Evolutionary conservation across 805 yeast species (phyloP).

Genomic region (Candida orba): DNA sequence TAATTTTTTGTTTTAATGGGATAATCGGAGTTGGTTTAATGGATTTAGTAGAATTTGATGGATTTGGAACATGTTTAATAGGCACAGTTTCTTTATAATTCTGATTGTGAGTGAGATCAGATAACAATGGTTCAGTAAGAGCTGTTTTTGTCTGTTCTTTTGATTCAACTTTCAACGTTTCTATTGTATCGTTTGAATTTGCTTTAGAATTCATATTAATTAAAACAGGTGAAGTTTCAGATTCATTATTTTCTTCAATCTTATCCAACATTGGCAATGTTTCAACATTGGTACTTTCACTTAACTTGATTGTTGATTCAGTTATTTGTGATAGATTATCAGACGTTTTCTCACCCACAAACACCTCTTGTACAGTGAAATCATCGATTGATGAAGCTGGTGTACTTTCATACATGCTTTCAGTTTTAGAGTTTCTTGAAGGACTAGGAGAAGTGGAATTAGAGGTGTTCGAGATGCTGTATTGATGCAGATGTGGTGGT

Average conservation of each 20-base stretch:
- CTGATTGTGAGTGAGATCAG: too few relatives aligned
- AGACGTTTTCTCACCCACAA: neutral
- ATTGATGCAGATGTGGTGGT: neutral
- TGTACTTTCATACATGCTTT: slow-evolving; percentile 20
- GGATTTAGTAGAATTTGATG: neutral
- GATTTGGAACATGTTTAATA: neutral
- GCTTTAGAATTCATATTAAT: neutral
- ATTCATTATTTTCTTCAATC: slow-evolving; percentile 15
- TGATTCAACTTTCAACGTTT: neutral
- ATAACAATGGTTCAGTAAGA: neutral
- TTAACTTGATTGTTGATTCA: too few relatives aligned
- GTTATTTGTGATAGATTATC: too few relatives aligned
- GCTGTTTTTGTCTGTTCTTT: neutral
- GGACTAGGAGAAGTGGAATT: slow-evolving; percentile 22
- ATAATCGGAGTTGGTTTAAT: neutral
- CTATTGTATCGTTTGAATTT: neutral
- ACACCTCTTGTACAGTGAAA: slow-evolving; percentile 8
- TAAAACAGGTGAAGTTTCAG: neutral
- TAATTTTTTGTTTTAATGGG: neutral
- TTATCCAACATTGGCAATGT: slow-evolving; percentile 9
- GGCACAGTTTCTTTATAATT: neutral
- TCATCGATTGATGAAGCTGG: slow-evolving; percentile 26
- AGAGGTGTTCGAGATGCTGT: slow-evolving; percentile 1
- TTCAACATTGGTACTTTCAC: too few relatives aligned
- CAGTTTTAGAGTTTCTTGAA: slow-evolving; percentile 21